Evolutionary conservation across 1,139 yeast genomes (phyloP), one percentile per base, ranked within the genome.

Genomic region (Geotrichum citri-aurantii): DNA sequence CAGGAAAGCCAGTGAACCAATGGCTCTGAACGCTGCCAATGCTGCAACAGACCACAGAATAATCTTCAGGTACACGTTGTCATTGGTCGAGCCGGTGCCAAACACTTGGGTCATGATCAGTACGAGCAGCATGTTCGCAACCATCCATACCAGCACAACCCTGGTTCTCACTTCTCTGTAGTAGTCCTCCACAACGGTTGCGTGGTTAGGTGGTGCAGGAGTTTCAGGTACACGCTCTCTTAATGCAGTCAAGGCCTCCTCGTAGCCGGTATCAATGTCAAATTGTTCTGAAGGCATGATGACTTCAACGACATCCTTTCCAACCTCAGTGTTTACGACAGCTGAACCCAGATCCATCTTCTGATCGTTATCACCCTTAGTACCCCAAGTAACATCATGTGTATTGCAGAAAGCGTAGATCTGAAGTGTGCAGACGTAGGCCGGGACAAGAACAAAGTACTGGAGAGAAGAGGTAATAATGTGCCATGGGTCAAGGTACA

Each of bases 381-480:
- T 92, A 73, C 97, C 97, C 97, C 97, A 92, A 0, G 96, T 87
- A 56, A 91, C 96, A 77, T 91, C 97, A 74, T 91, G 97, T 4
- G 96, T 90, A 70, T 91, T 91, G 75, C 98, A 91, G 73, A 90
- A 89, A 1, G 98, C 97, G 75, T 89, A 91, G 60, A 91, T 89
- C 73, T 91, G 97, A 62, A 91, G 77, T 0, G 97, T 87, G 74
- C 96, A 89, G 2, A 95, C 86, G 71, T 89, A 91, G 0, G 93
- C 85, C 14, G 98, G 97, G 58, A 91, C 79, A 79, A 92, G 81
- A 68, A 90, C 72, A 74, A 91, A 89, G 76, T 91, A 91, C 73
- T 91, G 97, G 14, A 85, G 62, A 0, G 95, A 84, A 54, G 96
- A 90, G 0, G 96, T 86, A 55, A 91, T 51, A 72, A 91, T 83